Evolutionary conservation across 2,329 filamentous ascomycete genomes (phyloP), one percentile per base, ranked within the genome.

Genomic region (Ceratocystis harringtonii): DNA sequence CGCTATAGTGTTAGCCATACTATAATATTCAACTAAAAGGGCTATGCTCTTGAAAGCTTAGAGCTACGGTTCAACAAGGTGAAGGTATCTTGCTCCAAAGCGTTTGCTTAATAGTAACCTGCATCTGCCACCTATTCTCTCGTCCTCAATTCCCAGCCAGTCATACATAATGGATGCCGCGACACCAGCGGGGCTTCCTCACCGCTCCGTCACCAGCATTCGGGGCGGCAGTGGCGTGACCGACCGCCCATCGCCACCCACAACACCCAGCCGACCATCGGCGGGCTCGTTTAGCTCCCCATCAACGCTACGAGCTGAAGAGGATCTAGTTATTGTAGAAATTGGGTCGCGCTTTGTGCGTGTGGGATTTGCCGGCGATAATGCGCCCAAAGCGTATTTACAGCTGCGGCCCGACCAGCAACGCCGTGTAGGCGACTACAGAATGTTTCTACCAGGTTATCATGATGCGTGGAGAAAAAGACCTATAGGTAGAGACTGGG

Each of bases 321-420:
- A 99, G 71, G 94, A 96, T 70, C 79, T 87, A 5, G 76, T 96
- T 4, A 81, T 99, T 52, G 79, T 96, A 63, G 91, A 97, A 73
- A 74, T 97, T 44, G 92, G 91, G 0, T 83, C 89, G 8, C 84
- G 92, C 25, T 87, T 85, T 74, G 74, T 97, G 30, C 84, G 88
- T 57, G 86, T 88, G 8, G 94, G 94, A 0, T 94, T 96, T 72
- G 89, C 92, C 5, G 92, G 92, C 63, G 92, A 96, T 74, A 82
- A 85, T 55, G 76, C 79, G 2, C 91, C 91, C 70, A 95, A 92
- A 73, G 82, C 80, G 0, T 79, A 81, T 15, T 76, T 92, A 25
- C 79, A 81, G 25, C 92, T 91, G 73, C 84, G 85, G 0, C 90
- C 89, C 0, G 87, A 92, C 68, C 81, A 88, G 71, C 85, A 88